phyloP scores from a whole-genome alignment of 441 rosid genomes.

The Francoa sonchifolia region DNA sequence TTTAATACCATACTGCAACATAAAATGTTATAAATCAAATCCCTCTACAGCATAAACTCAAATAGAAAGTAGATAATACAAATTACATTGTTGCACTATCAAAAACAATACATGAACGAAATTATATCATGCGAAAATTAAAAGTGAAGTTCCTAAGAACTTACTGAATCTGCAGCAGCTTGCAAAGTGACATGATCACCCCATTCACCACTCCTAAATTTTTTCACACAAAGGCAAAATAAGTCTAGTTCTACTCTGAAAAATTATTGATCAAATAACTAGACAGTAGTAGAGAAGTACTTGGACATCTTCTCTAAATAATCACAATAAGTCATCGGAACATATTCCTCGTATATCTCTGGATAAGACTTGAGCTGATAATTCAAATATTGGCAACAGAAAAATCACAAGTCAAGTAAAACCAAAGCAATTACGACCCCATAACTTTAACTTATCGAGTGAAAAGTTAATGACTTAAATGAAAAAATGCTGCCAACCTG shows the following conservation, averaged over 20 bases:
- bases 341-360: conserved; percentile 36
- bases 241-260: conserved; percentile 9
- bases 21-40: not conserved
- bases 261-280: conserved; percentile 3
- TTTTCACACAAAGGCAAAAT: conserved; percentile 10
- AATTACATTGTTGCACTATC: no score
- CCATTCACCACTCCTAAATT: conserved; percentile 43
- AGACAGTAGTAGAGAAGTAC: conserved; percentile 17
- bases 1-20: conserved; percentile 29
- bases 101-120: not conserved
- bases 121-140: not conserved
- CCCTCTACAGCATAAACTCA: no score
- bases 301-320: conserved; percentile 43
- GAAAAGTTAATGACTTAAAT: conserved; percentile 1
- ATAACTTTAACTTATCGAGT: not conserved
- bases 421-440: not conserved
- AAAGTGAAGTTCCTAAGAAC: not conserved
- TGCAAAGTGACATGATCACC: conserved; percentile 49
- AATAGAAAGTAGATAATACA: no score
- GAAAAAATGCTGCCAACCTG: conserved; percentile 23
- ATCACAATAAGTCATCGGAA: conserved; percentile 38
- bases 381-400: conserved; percentile 10
- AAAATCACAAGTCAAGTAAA: conserved; percentile 7
- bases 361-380: conserved; percentile 34
- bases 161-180: conserved; percentile 49